phyloP scores from a whole-genome alignment of 805 yeast species.

The Kazachstania viticola region DNA sequence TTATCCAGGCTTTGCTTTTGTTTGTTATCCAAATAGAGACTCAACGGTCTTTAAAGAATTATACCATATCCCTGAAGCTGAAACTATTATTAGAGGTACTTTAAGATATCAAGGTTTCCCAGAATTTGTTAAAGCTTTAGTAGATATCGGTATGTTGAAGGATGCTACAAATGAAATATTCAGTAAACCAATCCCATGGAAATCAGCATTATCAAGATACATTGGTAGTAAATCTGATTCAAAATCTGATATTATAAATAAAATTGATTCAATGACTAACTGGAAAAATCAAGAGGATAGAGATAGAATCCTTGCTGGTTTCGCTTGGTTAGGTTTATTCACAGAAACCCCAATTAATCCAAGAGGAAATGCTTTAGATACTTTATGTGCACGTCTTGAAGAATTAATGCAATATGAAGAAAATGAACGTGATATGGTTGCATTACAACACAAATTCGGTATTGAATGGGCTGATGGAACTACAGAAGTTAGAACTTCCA shows the following conservation, averaged over 20 bases:
- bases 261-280: constrained; percentile 65
- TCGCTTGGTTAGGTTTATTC: constrained; percentile 90
- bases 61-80: constrained; percentile 93
- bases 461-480: constrained; percentile 93
- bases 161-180: constrained; percentile 60
- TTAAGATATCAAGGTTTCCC: constrained; percentile 98
- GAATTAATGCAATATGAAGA: constrained; percentile 90
- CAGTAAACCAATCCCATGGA: constrained; percentile 62
- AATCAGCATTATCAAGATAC: constrained; percentile 67
- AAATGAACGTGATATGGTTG: constrained; percentile 91
- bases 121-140: constrained; percentile 89
- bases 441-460: constrained; percentile 95
- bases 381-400: constrained; percentile 93
- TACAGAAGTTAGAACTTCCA: constrained; percentile 86
- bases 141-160: constrained; percentile 83
- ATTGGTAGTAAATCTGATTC: constrained; percentile 61
- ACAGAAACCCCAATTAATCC: constrained; percentile 68
- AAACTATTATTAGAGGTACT: constrained; percentile 93
- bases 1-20: constrained; percentile 91
- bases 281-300: constrained; percentile 76
- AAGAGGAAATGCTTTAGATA: constrained; percentile 89
- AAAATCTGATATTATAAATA: constrained; percentile 62
- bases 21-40: constrained; percentile 96
- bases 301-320: constrained; percentile 76
- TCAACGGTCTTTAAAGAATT: constrained; percentile 88